Evolutionary conservation across 441 rosid species (phyloP).

Genomic region (Arabidopsis hybrid): DNA sequence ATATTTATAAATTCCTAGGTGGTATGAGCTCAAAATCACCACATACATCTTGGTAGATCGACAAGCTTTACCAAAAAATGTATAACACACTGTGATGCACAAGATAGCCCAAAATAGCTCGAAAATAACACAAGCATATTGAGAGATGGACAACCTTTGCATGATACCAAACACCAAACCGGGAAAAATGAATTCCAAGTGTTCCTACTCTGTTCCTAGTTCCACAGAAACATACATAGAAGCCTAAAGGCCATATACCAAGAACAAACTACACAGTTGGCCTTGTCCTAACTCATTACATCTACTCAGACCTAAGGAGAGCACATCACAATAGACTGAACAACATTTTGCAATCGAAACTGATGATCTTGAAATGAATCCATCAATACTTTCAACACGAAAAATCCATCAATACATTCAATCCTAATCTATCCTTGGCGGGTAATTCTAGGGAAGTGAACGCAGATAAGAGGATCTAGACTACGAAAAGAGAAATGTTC

Average conservation of each 20-base stretch:
- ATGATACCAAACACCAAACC: conserved; percentile 4
- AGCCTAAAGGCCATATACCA: not conserved
- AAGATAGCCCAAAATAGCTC: not conserved
- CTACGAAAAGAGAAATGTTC: not conserved
- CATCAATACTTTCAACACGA: not conserved
- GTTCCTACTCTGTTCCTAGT: conserved; percentile 3
- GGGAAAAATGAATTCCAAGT: not conserved
- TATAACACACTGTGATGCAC: not conserved
- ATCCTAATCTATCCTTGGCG: not conserved
- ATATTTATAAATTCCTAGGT: not conserved
- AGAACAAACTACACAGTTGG: not conserved
- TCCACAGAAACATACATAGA: not conserved
- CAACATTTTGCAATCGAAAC: conserved; percentile 2
- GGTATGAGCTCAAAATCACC: conserved; percentile 5
- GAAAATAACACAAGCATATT: not conserved
- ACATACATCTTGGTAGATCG: not conserved
- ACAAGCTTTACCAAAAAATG: not conserved
- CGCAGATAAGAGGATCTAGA: not conserved
- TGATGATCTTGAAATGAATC: not conserved
- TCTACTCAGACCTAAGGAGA: conserved; percentile 9
- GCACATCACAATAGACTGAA: conserved; percentile 4
- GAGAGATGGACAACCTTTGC: not conserved
- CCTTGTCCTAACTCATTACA: not conserved
- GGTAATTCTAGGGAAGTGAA: too few species aligned
- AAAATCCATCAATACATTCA: not conserved